phyloP scores from a whole-genome alignment of 2,329 filamentous ascomycete genomes.

The Lithohypha guttulata region DNA sequence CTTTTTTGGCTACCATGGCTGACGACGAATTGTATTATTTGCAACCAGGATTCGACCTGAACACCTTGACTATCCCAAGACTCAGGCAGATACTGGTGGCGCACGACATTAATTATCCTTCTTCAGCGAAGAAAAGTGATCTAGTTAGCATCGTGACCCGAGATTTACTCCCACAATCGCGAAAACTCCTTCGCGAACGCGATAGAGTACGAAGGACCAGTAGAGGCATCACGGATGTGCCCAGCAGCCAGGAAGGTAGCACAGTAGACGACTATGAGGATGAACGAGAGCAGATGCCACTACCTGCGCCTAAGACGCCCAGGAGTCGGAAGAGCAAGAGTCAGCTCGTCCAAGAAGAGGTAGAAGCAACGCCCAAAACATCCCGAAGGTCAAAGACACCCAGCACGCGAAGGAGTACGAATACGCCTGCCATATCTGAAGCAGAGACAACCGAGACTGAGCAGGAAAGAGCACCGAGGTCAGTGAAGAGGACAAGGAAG shows the following conservation, averaged over 20 bases:
- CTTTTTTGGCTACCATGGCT: constrained; percentile 19
- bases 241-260: constrained; percentile 55
- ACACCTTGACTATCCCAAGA: constrained; percentile 71
- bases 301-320: constrained; percentile 39
- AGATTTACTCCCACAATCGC: constrained; percentile 65
- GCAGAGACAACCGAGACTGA: constrained; percentile 31
- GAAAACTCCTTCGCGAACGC: constrained; percentile 62
- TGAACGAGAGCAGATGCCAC: constrained; percentile 34
- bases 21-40: constrained; percentile 70
- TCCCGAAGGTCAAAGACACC: constrained; percentile 47
- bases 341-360: constrained; percentile 28
- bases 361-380: constrained; percentile 26
- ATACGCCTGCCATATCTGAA: constrained; percentile 44
- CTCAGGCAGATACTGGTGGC: constrained; percentile 84
- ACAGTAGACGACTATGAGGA: constrained; percentile 52
- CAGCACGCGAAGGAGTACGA: constrained; percentile 38
- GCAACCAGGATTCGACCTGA: constrained; percentile 73
- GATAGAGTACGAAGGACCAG: constrained; percentile 76
- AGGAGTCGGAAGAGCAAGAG: constrained; percentile 32
- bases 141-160: constrained; percentile 75
- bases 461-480: constrained; percentile 36
- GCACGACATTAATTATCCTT: constrained; percentile 75
- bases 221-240: constrained; percentile 63
- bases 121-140: constrained; percentile 82
- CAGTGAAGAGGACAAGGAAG: constrained; percentile 42